phyloP scores from a whole-genome alignment of 2,329 filamentous ascomycete genomes.

The Amylocarpus encephaloides region DNA sequence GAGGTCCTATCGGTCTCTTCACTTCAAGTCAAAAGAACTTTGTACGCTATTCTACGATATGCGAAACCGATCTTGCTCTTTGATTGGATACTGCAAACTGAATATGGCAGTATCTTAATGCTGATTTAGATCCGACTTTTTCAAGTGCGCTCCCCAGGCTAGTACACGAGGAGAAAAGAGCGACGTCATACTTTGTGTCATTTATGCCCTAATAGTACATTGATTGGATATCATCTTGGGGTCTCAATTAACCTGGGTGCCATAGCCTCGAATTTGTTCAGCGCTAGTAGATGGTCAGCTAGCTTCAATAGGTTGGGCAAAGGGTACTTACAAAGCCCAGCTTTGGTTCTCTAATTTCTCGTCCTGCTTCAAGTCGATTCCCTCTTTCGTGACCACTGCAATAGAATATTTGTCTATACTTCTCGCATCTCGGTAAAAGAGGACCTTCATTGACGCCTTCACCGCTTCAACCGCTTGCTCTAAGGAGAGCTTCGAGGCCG shows the following conservation, averaged over 20 bases:
- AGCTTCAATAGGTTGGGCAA: neutral
- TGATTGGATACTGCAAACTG: too few species aligned
- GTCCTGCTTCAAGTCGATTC: slow-evolving; percentile 76
- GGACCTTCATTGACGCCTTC: slow-evolving; percentile 95
- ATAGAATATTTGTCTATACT: slow-evolving; percentile 88
- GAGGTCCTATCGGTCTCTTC: too few species aligned
- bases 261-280: slow-evolving; percentile 89
- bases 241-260: slow-evolving; percentile 61
- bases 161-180: neutral
- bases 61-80: too few species aligned
- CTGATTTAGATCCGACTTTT: neutral
- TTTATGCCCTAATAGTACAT: slow-evolving; percentile 29
- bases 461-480: slow-evolving; percentile 76
- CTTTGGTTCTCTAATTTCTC: slow-evolving; percentile 92
- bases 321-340: slow-evolving; percentile 67
- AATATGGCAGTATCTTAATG: too few species aligned
- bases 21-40: too few species aligned
- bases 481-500: slow-evolving; percentile 62
- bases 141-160: neutral
- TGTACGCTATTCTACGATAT: too few species aligned
- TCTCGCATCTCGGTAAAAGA: slow-evolving; percentile 94
- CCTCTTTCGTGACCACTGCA: slow-evolving; percentile 81
- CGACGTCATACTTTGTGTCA: slow-evolving; percentile 21
- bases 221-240: slow-evolving; percentile 3
- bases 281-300: slow-evolving; percentile 42